Percentiles rank a stretch among this genome's conserved stretches.
Evolutionary conservation across 805 yeast species (phyloP).

Genomic region (Tetrapisispora pingtungensis): DNA sequence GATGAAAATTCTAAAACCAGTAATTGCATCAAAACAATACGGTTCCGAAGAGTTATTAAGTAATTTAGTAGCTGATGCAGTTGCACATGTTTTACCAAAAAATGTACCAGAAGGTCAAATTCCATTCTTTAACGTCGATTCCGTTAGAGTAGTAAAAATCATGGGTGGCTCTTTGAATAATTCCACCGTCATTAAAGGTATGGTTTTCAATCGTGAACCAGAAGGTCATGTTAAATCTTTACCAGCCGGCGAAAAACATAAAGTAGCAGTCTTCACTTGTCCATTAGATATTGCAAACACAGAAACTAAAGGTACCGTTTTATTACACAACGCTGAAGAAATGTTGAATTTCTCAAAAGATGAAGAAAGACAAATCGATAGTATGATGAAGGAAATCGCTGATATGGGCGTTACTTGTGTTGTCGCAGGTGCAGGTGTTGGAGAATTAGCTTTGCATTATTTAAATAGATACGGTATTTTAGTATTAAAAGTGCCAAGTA

Average conservation of each 20-base stretch:
- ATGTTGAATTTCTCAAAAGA: conserved; percentile 95
- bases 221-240: conserved; percentile 76
- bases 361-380: conserved; percentile 88
- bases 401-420: conserved; percentile 83
- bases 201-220: conserved; percentile 98
- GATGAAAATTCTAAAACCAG: conserved; percentile 69
- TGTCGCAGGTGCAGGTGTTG: conserved; percentile 88
- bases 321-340: conserved; percentile 91
- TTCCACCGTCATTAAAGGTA: conserved; percentile 83
- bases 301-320: conserved; percentile 97
- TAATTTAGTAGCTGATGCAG: conserved; percentile 74
- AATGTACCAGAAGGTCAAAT: conserved; percentile 10
- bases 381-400: conserved; percentile 67
- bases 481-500: conserved; percentile 83
- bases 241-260: conserved; percentile 41
- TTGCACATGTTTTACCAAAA: conserved; percentile 59
- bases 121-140: conserved; percentile 71
- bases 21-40: conserved; percentile 86
- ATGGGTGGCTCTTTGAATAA: conserved; percentile 78
- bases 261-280: conserved; percentile 87
- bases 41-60: conserved; percentile 77
- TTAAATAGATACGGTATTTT: conserved; percentile 77
- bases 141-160: conserved; percentile 88
- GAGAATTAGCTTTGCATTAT: conserved; percentile 89
- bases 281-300: conserved; percentile 92